Base-by-base conservation (phyloP, 306 rosid species). In the Cucumis melo region DNA sequence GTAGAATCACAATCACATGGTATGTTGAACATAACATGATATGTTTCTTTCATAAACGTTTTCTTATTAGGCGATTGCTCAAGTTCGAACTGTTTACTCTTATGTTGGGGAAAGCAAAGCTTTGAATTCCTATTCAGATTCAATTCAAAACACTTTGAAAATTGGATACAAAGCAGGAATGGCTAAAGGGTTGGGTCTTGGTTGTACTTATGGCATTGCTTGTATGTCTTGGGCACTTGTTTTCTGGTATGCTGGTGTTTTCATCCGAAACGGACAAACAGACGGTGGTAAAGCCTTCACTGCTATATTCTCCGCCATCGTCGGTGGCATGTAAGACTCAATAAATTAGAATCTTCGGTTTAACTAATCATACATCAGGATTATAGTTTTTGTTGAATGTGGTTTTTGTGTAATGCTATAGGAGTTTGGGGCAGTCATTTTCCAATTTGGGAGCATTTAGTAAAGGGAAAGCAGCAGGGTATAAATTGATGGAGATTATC, bases 161-260 rank as follows among this genome's bases (percentile, higher is more conserved):
- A 96, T 95, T 53, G 98, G 99, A 46, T 95, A 95, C 85, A 95
- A 95, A 80, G 99, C 99, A 0, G 98, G 99, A 65, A 95, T 95
- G 97, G 99, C 99, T 19, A 95, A 95, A 60, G 99, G 99, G 57
- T 84, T 95, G 75, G 99, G 99, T 38, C 78, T 95, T 14, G 99
- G 99, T 73, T 95, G 99, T 85, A 95, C 99, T n/a, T 95, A 95
- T 81, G 99, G 98, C 8, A 95, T 95, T 59, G 99, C 99, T 24
- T 95, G 99, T 79, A 95, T 95, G 99, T 95, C 99, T 0, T 95
- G 99, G 99, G 99, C 99, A 12, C 90, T 95, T 5, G 99, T 92
- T 63, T 95, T 92, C 73, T 95, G 99, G 99, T 95, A 95, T 55
- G 99, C 99, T 0, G 98, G 99, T 4, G 99, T 95, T 65, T 95